Evolutionary conservation across 441 rosid genomes (phyloP), one percentile per base, ranked within the genome.

Genomic region (Populus hybrid): DNA sequence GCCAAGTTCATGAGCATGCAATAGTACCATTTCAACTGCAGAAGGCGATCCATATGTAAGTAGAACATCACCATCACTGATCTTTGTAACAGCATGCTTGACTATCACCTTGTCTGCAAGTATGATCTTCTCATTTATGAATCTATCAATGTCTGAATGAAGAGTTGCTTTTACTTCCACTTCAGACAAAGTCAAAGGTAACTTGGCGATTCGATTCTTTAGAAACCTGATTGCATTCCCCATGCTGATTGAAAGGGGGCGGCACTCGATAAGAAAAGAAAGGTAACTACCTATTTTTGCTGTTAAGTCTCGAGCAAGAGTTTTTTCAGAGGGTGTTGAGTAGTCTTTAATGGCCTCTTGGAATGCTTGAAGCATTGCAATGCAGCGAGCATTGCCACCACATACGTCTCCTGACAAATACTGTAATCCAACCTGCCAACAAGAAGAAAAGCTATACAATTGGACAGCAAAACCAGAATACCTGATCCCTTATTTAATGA

Each of bases 331-430:
- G 20, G 97, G 97, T n/a, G 94, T 91, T 24, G 85, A 79, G 86
- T 94, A 90, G 80, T 91, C 96, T 76, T 75, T 87, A 46, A 94
- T 86, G 80, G 90, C 91, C 84, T 94, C 96, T 80, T 85, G 90
- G 81, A 94, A 92, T 72, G 98, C 98, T 83, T 88, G 86, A 75
- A 94, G 92, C 97, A 93, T 93, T 16, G 97, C 97, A 77, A 92
- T 90, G 78, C 98, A 94, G 30, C 95, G 92, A 28, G 97, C 97
- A 86, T 94, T 94, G 70, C 97, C 93, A 75, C 97, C 97, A 69
- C 84, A 84, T 54, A 91, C 73, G 84, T 94, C 97, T 80, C 97
- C 97, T 5, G 90, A 88, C 35, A 94, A 81, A 80, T 91, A 91
- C 40, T 91, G 95, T 77, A 91, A 90, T 64, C 97, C 98, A 81